Evolutionary conservation across 352 stramenopile genomes (phyloP).

Genomic region (Pythium aquatile): DNA sequence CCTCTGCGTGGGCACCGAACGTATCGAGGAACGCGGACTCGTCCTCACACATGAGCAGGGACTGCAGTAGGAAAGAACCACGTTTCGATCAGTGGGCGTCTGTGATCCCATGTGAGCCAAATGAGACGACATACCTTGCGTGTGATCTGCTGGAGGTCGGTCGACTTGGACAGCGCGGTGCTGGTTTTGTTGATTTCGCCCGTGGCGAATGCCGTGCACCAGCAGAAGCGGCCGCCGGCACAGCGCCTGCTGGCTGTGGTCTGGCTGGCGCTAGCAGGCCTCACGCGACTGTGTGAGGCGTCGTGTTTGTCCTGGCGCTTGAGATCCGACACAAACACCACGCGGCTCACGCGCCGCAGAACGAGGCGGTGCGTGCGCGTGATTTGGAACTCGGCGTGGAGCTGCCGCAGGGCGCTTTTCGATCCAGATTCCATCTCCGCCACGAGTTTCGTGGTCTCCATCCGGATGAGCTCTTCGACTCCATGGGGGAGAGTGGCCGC

Average conservation of each 20-base stretch:
- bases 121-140: constrained; percentile 37
- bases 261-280: constrained; percentile 7
- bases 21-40: constrained; percentile 53
- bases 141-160: constrained; percentile 54
- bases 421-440: constrained; percentile 45
- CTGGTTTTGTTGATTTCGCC: constrained; percentile 26
- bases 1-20: constrained; percentile 58
- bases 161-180: constrained; percentile 21
- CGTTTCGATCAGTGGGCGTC: not conserved
- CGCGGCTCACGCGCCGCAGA: constrained; percentile 47
- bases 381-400: constrained; percentile 60
- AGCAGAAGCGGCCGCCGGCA: constrained; percentile 44
- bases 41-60: constrained; percentile 52
- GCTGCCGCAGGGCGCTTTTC: constrained; percentile 38
- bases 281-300: not conserved
- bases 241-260: constrained; percentile 30
- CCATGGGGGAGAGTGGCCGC: not conserved
- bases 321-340: constrained; percentile 63
- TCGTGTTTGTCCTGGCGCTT: constrained; percentile 3
- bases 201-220: constrained; percentile 34
- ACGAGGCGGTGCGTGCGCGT: constrained; percentile 51
- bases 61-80: constrained; percentile 28
- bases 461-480: constrained; percentile 50
- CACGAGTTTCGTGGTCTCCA: constrained; percentile 45
- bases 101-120: not conserved